Evolutionary conservation across 208 protist genomes (phyloP).

Genomic region (Acanthamoeba rhysodes): DNA sequence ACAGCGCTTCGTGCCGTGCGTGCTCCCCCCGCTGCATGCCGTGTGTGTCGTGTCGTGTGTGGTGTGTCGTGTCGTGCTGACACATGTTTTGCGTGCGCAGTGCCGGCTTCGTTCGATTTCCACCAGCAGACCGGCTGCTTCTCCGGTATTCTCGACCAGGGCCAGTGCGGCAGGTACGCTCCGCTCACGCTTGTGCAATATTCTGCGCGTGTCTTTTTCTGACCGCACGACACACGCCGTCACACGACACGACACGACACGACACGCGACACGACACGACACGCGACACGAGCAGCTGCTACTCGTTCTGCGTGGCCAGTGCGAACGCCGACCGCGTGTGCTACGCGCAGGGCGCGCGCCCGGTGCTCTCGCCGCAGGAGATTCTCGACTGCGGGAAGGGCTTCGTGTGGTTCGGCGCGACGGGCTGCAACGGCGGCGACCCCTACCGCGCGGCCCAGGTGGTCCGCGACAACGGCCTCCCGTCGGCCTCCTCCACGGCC

Average conservation of each 20-base stretch:
- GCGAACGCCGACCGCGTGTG: neutral
- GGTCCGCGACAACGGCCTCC: neutral
- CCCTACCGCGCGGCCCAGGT: neutral
- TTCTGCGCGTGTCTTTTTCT: too few species aligned
- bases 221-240: too few species aligned
- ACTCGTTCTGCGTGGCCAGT: neutral
- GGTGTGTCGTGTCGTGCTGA: too few species aligned
- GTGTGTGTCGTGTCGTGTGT: neutral
- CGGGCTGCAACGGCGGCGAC: neutral
- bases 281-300: neutral
- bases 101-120: slow-evolving; percentile 2
- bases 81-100: neutral
- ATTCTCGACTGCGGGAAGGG: slow-evolving; percentile 20
- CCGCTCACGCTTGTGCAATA: too few species aligned
- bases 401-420: neutral
- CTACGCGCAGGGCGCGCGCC: neutral
- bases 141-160: neutral
- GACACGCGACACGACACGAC: too few species aligned
- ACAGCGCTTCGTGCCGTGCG: neutral
- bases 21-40: too few species aligned
- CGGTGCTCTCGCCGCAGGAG: slow-evolving; percentile 16
- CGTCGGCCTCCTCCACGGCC: neutral
- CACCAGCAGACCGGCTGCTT: slow-evolving; percentile 1
- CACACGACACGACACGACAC: neutral
- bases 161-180: slow-evolving; percentile 7